A percentile compares a stretch with the other conserved stretches of the same genome.
These are phyloP conservation scores for Barnettozyma populi DNA, from an alignment of 805 yeast species.

Conservation along the genomic window DNA sequence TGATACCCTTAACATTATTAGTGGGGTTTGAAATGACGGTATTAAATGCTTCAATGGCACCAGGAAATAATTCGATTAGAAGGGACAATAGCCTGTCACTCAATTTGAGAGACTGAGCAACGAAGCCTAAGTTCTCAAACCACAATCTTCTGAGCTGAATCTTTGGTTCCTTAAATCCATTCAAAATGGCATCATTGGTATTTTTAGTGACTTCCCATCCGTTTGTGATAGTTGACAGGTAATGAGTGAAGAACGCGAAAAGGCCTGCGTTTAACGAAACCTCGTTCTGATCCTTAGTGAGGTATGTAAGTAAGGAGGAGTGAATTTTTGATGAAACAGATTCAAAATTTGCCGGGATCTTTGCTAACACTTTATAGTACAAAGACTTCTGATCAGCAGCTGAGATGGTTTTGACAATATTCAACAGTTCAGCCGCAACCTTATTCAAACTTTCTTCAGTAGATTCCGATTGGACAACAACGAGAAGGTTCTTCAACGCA, in stretches of 20 bases:
- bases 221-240: slow-evolving; percentile 27
- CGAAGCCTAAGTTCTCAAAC: slow-evolving; percentile 47
- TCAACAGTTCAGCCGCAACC: slow-evolving; percentile 48
- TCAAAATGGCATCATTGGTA: slow-evolving; percentile 25
- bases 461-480: slow-evolving; percentile 31
- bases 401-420: slow-evolving; percentile 51
- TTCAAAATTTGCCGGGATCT: slow-evolving; percentile 24
- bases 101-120: slow-evolving; percentile 16
- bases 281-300: slow-evolving; percentile 76
- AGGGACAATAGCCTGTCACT: slow-evolving; percentile 13
- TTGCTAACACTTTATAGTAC: slow-evolving; percentile 40
- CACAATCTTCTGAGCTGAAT: slow-evolving; percentile 59
- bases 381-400: slow-evolving; percentile 61
- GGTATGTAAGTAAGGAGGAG: slow-evolving; percentile 41
- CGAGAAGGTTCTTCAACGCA: slow-evolving; percentile 21
- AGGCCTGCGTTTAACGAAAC: slow-evolving; percentile 45
- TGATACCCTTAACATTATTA: slow-evolving; percentile 38
- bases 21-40: slow-evolving; percentile 49
- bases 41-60: slow-evolving; percentile 28
- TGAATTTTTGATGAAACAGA: slow-evolving; percentile 36
- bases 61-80: slow-evolving; percentile 21
- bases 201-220: slow-evolving; percentile 16
- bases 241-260: slow-evolving; percentile 43
- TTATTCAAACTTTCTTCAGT: slow-evolving; percentile 26
- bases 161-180: slow-evolving; percentile 66